These are phyloP conservation scores for Exsudoporus frostii DNA, from an alignment of 768 basidiomycete genomes.

Conservation along the genomic window DNA sequence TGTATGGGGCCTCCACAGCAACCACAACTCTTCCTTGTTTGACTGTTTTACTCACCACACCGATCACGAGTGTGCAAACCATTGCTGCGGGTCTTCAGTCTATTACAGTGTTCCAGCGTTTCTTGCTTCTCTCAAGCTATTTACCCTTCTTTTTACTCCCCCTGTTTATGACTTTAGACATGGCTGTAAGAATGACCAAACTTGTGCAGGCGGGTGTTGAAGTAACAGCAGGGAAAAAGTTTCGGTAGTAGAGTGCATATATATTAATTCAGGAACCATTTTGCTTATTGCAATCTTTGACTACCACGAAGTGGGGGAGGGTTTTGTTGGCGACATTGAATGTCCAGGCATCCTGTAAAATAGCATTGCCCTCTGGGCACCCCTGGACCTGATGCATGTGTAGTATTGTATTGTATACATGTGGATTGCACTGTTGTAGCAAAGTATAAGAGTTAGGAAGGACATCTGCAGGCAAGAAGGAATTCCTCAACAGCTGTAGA, in stretches of 20 bases:
- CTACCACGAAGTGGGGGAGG: too few species aligned
- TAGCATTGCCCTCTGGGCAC: too few species aligned
- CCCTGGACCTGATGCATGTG: too few species aligned
- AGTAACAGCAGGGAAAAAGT: slow-evolving; percentile 12
- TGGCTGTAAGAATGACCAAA: slow-evolving; percentile 44
- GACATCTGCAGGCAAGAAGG: too few species aligned
- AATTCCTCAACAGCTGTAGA: too few species aligned
- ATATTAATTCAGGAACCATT: too few species aligned
- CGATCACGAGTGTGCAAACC: slow-evolving; percentile 36
- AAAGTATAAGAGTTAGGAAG: too few species aligned
- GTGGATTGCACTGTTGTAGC: too few species aligned
- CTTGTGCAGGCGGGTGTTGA: slow-evolving; percentile 31
- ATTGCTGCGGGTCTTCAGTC: slow-evolving; percentile 33
- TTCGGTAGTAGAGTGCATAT: slow-evolving; percentile 11
- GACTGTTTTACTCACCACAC: slow-evolving; percentile 52
- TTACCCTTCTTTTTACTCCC: slow-evolving; percentile 76
- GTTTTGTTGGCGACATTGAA: too few species aligned
- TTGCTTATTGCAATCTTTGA: too few species aligned
- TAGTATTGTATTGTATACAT: too few species aligned
- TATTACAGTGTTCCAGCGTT: slow-evolving; percentile 49
- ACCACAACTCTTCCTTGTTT: slow-evolving; percentile 79
- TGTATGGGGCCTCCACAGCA: slow-evolving; percentile 74
- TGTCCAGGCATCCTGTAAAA: too few species aligned
- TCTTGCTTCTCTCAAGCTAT: slow-evolving; percentile 63
- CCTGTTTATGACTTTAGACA: slow-evolving; percentile 69